These are phyloP conservation scores for Sclerotinia minor DNA, from an alignment of 2,329 filamentous ascomycete species.

Conservation along the genomic window DNA sequence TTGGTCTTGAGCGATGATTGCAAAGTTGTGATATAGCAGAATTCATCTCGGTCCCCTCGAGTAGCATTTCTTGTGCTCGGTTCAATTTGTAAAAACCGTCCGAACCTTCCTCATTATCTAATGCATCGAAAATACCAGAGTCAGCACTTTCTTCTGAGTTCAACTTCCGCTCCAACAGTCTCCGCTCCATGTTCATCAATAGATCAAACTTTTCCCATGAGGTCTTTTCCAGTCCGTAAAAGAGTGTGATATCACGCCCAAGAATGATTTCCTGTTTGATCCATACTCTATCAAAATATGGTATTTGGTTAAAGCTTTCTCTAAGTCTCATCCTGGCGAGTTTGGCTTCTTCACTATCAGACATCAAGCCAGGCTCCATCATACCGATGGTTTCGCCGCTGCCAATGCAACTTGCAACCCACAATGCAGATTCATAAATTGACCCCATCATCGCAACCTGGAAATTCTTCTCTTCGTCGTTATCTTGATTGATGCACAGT, in stretches of 20 bases:
- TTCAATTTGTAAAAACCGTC: neutral
- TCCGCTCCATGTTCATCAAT: neutral
- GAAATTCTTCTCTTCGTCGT: conserved; percentile 25
- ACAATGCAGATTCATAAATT: conserved; percentile 28
- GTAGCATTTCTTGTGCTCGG: neutral
- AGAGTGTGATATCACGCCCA: neutral
- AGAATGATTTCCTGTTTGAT: conserved; percentile 20
- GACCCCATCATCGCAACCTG: conserved; percentile 30
- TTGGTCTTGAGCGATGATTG: neutral
- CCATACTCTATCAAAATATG: conserved; percentile 22
- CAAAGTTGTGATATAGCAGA: conserved; percentile 2
- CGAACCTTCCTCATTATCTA: neutral
- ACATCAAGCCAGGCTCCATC: neutral
- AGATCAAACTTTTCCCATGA: conserved; percentile 3
- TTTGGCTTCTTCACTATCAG: neutral
- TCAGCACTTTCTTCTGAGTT: neutral
- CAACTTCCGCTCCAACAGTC: neutral
- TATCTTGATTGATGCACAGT: conserved; percentile 31
- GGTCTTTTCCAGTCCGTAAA: conserved; percentile 4
- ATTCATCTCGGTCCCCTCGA: neutral
- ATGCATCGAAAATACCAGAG: neutral
- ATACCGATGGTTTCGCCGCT: conserved; percentile 11
- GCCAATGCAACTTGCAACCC: conserved; percentile 29
- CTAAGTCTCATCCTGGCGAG: neutral
- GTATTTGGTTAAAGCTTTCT: conserved; percentile 11